Conservation (phyloP, 208 protist species). For the Strigomonas culicis region DNA sequence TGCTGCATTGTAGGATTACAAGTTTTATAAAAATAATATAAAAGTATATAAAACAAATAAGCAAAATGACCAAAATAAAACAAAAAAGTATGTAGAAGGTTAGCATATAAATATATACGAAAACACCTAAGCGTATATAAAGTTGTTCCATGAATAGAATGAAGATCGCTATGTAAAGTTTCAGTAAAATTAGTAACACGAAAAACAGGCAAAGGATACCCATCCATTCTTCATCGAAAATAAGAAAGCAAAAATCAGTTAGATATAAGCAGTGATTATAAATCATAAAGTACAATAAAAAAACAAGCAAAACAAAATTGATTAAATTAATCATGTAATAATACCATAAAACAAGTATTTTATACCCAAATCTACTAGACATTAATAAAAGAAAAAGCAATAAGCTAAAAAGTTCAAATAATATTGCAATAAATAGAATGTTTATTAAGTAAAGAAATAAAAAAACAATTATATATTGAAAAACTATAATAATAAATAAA, state of each 20-base stretch:
- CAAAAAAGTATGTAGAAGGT: conserved; percentile 88
- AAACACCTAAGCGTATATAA: conserved; percentile 75
- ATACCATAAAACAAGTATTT: conserved; percentile 83
- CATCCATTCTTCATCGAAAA: conserved; percentile 87
- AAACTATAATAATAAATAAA: conserved; percentile 80
- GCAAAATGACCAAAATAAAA: conserved; percentile 76
- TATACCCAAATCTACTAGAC: conserved; percentile 85
- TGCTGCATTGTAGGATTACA: conserved; percentile 66
- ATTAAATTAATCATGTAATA: conserved; percentile 90
- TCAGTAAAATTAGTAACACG: conserved; percentile 67
- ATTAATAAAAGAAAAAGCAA: conserved; percentile 78
- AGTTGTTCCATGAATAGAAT: conserved; percentile 85
- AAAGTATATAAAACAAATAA: conserved; percentile 85
- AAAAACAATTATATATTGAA: conserved; percentile 83
- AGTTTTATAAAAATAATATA: conserved; percentile 87
- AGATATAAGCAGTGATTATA: conserved; percentile 83
- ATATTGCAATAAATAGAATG: conserved; percentile 77
- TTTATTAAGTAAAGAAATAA: conserved; percentile 79
- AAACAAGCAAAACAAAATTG: conserved; percentile 79
- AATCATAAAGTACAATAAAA: conserved; percentile 79
- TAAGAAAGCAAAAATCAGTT: conserved; percentile 85
- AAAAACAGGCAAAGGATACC: conserved; percentile 80
- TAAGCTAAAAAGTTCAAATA: conserved; percentile 87
- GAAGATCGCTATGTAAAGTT: conserved; percentile 76
- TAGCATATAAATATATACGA: conserved; percentile 89